Conservation (phyloP, 345 rosid genomes). For the Aegle marmelos region DNA sequence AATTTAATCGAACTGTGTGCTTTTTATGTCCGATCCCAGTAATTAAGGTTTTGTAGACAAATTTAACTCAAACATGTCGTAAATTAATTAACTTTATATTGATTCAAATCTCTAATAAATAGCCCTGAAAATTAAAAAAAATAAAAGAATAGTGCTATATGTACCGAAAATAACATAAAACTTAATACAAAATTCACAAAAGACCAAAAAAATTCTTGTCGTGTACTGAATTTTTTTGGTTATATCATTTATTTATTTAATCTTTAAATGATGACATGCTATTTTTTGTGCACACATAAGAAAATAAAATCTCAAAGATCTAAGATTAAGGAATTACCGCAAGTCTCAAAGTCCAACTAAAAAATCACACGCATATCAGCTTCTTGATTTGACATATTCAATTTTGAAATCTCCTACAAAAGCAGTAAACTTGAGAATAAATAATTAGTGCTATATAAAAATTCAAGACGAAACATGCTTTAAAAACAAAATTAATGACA, state of each 20-base stretch:
- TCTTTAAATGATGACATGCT: neutral
- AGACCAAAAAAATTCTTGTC: too few relatives aligned
- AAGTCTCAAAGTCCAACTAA: neutral
- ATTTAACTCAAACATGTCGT: neutral
- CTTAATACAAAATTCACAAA: too few relatives aligned
- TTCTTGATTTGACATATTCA: neutral
- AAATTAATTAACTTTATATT: too few relatives aligned
- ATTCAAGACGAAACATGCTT: neutral
- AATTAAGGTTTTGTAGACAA: neutral
- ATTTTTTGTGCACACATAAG: neutral
- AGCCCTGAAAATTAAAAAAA: too few relatives aligned
- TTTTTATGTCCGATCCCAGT: neutral
- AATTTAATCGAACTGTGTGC: neutral
- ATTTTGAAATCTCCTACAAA: neutral
- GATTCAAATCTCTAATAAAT: neutral
- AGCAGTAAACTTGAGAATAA: neutral
- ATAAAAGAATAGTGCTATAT: too few relatives aligned
- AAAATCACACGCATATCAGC: neutral
- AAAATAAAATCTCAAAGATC: neutral
- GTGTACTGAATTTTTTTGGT: too few relatives aligned
- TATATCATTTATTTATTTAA: neutral
- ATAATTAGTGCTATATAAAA: neutral
- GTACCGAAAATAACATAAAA: too few relatives aligned
- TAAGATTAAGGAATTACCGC: neutral
- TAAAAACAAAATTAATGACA: neutral